These are phyloP conservation scores for Forsythia viridissima DNA, from an alignment of 257 asterid species.

Conservation along the genomic window DNA sequence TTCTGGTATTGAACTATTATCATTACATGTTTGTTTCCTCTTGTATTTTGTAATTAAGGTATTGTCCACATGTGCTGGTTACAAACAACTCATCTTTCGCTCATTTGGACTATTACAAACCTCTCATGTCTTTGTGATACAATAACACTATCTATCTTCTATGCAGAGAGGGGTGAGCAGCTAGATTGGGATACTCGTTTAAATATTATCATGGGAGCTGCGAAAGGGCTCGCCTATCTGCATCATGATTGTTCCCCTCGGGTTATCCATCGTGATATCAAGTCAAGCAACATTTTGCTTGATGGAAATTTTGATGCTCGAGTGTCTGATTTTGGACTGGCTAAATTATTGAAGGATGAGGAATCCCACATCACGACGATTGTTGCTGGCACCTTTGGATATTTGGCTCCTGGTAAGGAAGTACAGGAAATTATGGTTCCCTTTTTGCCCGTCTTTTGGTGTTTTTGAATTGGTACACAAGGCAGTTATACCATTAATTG, in stretches of 20 bases:
- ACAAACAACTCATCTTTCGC: not conserved
- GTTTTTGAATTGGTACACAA: not conserved
- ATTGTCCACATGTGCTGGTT: not conserved
- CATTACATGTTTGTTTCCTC: not conserved
- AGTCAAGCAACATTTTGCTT: conserved; percentile 90
- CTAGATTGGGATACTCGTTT: conserved; percentile 92
- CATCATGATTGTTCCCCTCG: conserved; percentile 98
- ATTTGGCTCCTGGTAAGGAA: conserved; percentile 88
- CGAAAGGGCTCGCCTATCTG: conserved; percentile 88
- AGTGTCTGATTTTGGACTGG: conserved; percentile 94
- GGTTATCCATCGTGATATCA: conserved; percentile 89
- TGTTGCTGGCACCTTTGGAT: conserved; percentile 97
- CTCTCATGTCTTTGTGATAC: conserved; percentile 8
- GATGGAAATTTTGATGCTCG: conserved; percentile 91
- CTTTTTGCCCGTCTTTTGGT: not conserved
- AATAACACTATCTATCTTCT: conserved; percentile 18
- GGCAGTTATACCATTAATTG: not conserved
- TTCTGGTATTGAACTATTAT: not conserved
- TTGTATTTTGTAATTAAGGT: not conserved
- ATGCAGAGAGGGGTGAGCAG: conserved; percentile 75
- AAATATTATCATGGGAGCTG: conserved; percentile 87
- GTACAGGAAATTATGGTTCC: conserved; percentile 4
- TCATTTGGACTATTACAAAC: not conserved
- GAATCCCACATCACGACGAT: conserved; percentile 96
- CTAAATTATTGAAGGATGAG: conserved; percentile 87